Evolutionary conservation across 2,329 filamentous ascomycete genomes (phyloP).

Genomic region (Apiospora aurea): DNA sequence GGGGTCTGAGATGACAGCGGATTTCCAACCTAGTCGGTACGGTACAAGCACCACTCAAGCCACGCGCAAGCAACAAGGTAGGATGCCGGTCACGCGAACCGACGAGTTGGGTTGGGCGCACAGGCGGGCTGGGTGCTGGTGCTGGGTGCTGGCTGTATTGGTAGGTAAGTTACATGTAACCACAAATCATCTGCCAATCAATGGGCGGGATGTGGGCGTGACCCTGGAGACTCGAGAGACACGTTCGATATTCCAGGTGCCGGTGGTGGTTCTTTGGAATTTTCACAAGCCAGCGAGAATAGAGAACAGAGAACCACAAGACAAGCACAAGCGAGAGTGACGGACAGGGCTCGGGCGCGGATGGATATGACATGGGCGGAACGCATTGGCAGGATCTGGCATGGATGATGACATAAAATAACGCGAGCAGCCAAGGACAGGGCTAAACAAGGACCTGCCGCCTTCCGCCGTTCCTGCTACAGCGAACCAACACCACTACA

Average conservation of each 20-base stretch:
- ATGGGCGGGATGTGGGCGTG: not conserved
- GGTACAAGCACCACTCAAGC: slow-evolving; percentile 17
- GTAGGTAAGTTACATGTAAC: slow-evolving; percentile 6
- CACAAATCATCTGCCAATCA: slow-evolving; percentile 17
- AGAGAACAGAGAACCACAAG: not conserved
- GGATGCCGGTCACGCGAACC: slow-evolving; percentile 10
- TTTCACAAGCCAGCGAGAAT: slow-evolving; percentile 11
- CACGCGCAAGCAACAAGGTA: slow-evolving; percentile 1
- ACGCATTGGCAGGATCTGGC: slow-evolving; percentile 11
- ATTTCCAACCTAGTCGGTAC: slow-evolving; percentile 18
- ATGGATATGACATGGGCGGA: not conserved
- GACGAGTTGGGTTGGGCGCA: slow-evolving; percentile 14
- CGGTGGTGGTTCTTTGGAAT: slow-evolving; percentile 7
- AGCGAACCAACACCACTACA: not conserved
- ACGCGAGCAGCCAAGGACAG: not conserved
- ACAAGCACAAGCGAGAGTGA: not conserved
- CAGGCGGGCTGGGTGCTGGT: not conserved
- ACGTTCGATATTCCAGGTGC: slow-evolving; percentile 16
- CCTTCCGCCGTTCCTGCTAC: slow-evolving; percentile 10
- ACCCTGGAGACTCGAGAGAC: slow-evolving; percentile 16
- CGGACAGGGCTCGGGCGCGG: not conserved
- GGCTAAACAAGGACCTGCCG: slow-evolving; percentile 9
- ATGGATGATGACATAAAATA: slow-evolving; percentile 18
- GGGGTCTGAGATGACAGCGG: slow-evolving; percentile 22
- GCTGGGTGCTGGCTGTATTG: too few relatives aligned